These are phyloP conservation scores for Solanum chmielewskii DNA, from an alignment of 257 asterid species.

Conservation along the genomic window DNA sequence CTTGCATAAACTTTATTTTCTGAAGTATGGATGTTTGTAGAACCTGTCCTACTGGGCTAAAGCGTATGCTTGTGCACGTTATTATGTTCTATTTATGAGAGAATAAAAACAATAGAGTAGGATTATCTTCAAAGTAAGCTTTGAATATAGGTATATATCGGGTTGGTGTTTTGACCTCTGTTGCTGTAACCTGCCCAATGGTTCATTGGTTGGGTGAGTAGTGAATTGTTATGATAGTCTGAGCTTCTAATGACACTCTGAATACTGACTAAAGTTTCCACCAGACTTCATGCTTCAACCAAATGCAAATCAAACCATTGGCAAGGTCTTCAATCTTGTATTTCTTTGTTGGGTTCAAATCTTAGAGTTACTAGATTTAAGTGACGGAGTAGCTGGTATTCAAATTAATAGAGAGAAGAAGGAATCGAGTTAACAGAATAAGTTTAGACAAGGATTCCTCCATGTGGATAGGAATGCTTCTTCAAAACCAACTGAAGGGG, in stretches of 20 bases:
- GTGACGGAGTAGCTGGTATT: neutral
- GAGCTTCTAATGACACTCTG: neutral
- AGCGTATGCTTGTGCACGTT: neutral
- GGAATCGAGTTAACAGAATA: neutral
- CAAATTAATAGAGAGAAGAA: neutral
- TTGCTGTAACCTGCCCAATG: neutral
- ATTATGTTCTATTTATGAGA: neutral
- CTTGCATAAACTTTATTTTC: neutral
- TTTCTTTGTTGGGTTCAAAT: neutral
- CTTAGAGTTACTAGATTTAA: neutral
- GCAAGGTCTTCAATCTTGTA: neutral
- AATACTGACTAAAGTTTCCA: neutral
- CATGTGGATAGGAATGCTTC: neutral
- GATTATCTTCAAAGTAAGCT: neutral
- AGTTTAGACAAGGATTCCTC: neutral
- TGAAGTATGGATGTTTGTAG: neutral
- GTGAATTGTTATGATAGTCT: neutral
- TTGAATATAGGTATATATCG: neutral
- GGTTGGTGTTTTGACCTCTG: neutral
- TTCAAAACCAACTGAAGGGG: neutral
- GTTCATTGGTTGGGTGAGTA: neutral
- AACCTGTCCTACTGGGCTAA: neutral
- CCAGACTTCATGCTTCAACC: neutral
- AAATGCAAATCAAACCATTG: neutral
- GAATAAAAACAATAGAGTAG: neutral